These are phyloP conservation scores for Colletotrichum sp. DNA, from an alignment of 2,329 filamentous ascomycete species.

Conservation along the genomic window DNA sequence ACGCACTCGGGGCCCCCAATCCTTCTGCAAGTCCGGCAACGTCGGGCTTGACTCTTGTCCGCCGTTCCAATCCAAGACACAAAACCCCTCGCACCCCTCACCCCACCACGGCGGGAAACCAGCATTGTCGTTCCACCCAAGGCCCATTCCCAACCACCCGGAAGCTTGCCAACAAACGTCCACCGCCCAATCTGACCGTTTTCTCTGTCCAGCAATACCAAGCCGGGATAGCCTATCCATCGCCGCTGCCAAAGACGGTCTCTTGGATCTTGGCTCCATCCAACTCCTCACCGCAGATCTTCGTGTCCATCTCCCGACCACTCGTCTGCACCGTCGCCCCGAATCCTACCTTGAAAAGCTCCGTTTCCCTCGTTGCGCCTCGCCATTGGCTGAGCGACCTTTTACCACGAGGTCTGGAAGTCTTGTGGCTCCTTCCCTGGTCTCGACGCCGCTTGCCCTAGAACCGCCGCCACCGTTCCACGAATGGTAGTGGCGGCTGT, in stretches of 20 bases:
- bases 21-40: not conserved
- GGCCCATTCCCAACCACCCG: constrained; percentile 7
- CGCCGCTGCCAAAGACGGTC: not conserved
- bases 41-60: not conserved
- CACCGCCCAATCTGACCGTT: not conserved
- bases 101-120: constrained; percentile 8
- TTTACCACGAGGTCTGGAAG: not conserved
- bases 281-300: constrained; percentile 13
- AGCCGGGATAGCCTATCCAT: not conserved
- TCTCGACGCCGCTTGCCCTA: not conserved
- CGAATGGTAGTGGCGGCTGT: not conserved
- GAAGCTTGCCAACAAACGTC: not conserved
- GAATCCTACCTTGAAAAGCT: not conserved
- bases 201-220: not conserved
- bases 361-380: not conserved
- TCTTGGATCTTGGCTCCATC: not conserved
- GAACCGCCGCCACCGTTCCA: not conserved
- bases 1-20: not conserved
- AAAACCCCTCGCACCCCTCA: not conserved
- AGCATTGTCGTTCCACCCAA: constrained; percentile 2
- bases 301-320: constrained; percentile 7
- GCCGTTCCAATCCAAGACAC: not conserved
- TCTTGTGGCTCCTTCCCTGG: not conserved
- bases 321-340: not conserved
- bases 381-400: not conserved